Conservation (phyloP, 345 rosid species). For the Murraya koenigii region DNA sequence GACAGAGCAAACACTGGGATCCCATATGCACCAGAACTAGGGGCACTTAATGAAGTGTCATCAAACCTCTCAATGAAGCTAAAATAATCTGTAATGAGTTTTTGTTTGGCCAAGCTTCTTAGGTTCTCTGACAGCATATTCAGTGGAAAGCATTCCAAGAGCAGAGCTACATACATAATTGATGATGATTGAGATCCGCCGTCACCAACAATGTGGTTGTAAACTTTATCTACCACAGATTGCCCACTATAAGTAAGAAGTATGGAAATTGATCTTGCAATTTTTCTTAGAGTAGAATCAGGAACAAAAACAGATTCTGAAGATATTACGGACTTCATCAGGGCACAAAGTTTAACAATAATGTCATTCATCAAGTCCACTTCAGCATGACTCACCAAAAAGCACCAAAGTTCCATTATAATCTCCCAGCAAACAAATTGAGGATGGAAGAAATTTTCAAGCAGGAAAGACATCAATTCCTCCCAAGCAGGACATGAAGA, state of each 20-base stretch:
- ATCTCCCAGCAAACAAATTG: constrained; percentile 82
- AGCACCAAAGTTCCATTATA: constrained; percentile 82
- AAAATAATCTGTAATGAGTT: constrained; percentile 54
- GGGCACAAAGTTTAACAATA: constrained; percentile 46
- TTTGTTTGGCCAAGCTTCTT: constrained; percentile 49
- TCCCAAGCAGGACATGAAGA: constrained; percentile 66
- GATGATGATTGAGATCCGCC: constrained; percentile 43
- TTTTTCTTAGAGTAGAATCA: constrained; percentile 64
- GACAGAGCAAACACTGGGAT: constrained; percentile 63
- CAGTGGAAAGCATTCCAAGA: constrained; percentile 77
- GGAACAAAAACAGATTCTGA: constrained; percentile 50
- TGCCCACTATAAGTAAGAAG: constrained; percentile 51
- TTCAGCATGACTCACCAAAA: constrained; percentile 63
- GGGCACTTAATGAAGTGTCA: constrained; percentile 27
- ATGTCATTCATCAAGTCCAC: constrained; percentile 39
- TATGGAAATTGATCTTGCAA: constrained; percentile 59
- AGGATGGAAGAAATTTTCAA: constrained; percentile 81
- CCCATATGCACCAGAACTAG: constrained; percentile 39
- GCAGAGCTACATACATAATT: constrained; percentile 52
- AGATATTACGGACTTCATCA: constrained; percentile 51
- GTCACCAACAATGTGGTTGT: constrained; percentile 37
- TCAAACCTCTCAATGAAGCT: constrained; percentile 45
- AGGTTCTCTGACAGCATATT: constrained; percentile 48
- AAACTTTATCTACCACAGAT: constrained; percentile 55
- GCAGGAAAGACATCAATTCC: constrained; percentile 58